phyloP scores from a whole-genome alignment of 805 yeast genomes.

The Ogataea angusta region DNA sequence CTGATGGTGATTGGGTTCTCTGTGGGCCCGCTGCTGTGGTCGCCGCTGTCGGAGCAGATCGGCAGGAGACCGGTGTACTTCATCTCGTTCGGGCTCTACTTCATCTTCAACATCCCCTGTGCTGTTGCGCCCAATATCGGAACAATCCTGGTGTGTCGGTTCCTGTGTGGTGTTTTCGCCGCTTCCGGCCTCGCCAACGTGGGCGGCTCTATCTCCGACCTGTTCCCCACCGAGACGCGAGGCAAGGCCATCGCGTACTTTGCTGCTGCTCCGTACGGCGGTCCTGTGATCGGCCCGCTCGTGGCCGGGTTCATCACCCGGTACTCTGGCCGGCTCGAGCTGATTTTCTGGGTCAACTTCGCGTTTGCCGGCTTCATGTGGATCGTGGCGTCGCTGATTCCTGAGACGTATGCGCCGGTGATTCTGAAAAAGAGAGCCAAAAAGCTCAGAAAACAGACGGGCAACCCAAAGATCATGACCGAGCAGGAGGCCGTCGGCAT shows the following conservation, averaged over 20 bases:
- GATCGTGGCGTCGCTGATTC: constrained; percentile 60
- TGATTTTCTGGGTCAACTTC: constrained; percentile 88
- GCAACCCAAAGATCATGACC: constrained; percentile 81
- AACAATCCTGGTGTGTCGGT: constrained; percentile 75
- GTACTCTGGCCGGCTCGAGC: constrained; percentile 61
- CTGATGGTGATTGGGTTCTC: constrained; percentile 88
- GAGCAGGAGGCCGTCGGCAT: constrained; percentile 86
- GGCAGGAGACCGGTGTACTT: constrained; percentile 86
- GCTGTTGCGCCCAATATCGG: constrained; percentile 83
- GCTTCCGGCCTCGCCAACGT: constrained; percentile 81
- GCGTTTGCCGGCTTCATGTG: constrained; percentile 87
- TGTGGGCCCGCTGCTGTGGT: constrained; percentile 85
- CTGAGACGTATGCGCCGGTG: constrained; percentile 91
- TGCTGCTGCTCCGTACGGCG: constrained; percentile 90
- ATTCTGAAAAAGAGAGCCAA: constrained; percentile 66
- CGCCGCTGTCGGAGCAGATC: constrained; percentile 80
- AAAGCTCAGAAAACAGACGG: constrained; percentile 71
- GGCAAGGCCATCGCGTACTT: constrained; percentile 89
- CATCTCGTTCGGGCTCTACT: constrained; percentile 69
- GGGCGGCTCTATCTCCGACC: constrained; percentile 89
- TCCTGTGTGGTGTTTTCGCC: constrained; percentile 82
- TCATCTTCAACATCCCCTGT: constrained; percentile 81
- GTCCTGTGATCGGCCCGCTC: constrained; percentile 87
- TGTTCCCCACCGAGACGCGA: constrained; percentile 77
- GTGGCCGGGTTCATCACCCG: constrained; percentile 83